Base-by-base conservation (phyloP, 2,329 filamentous ascomycete species). In the Aureobasidium sp. region DNA sequence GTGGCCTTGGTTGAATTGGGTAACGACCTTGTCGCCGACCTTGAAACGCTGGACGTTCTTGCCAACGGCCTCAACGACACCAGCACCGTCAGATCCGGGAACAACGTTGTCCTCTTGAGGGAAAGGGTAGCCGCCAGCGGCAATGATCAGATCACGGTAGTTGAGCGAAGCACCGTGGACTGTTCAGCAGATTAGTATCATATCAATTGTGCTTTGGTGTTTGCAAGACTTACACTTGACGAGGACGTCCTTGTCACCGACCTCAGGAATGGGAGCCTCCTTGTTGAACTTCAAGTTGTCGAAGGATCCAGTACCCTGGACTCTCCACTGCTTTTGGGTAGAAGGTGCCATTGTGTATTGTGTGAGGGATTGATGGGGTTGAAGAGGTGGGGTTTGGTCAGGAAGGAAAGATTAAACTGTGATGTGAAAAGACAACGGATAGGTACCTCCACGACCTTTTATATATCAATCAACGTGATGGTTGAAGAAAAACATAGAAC, bases 161-260 rank as follows among this genome's bases (percentile, higher is more conserved):
- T 79, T 79, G 57, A 79, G 72, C 13, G 77, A 79, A 2, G 73
- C 74, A 46, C 71, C 76, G 60, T 78, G 73, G 67, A 79, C 76
- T 79, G 54, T 29, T 21, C 8, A 10, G 17, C 37, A 33, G 15
- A 21, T 51, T n/a, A 38, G 17, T 38, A 49, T 65, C 46, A 65
- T 64, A 9, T 35, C 9, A n/a, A 13, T 13, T 25, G 9, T 46
- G 21, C 10, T 9, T 10, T 15, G 23, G 35, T 13, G 5, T 11
- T 6, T 3, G 6, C 13, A 15, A 27, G 13, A 43, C 70, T 57
- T 68, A 77, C 77, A 77, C 72, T 86, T 87, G 66, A 92, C 84
- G 35, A 92, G 78, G 6, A 90, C 86, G 27, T 92, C 84, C 63
- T 82, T 81, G 59, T 90, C 86, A 49, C 87, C 87, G 1, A 87